These are phyloP conservation scores for Naumovozyma baii DNA, from an alignment of 805 yeast genomes.

Conservation along the genomic window DNA sequence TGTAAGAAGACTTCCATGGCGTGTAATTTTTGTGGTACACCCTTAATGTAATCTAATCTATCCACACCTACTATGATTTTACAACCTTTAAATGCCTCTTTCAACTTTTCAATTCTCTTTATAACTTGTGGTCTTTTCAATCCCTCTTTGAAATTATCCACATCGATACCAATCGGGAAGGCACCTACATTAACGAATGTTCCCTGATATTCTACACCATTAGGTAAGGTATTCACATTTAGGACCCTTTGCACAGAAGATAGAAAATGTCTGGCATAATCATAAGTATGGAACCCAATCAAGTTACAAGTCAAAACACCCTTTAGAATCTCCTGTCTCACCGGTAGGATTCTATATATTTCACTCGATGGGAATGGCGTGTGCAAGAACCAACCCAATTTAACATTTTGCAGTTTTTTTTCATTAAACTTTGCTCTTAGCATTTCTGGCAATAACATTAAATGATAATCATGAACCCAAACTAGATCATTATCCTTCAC, in stretches of 20 bases:
- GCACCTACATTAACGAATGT: constrained; percentile 84
- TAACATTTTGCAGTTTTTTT: constrained; percentile 43
- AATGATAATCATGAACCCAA: constrained; percentile 97
- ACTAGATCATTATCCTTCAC: constrained; percentile 77
- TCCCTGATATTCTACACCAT: constrained; percentile 73
- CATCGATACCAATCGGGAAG: constrained; percentile 98
- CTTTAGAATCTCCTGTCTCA: constrained; percentile 77
- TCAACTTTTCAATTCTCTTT: constrained; percentile 53
- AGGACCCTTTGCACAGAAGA: constrained; percentile 81
- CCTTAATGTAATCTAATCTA: constrained; percentile 91
- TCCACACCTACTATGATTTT: constrained; percentile 95
- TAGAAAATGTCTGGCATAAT: constrained; percentile 91
- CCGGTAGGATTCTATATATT: constrained; percentile 91
- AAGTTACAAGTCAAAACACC: constrained; percentile 93
- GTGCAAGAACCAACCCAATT: constrained; percentile 88
- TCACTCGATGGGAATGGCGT: constrained; percentile 98
- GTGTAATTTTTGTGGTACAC: constrained; percentile 94
- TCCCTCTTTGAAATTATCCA: constrained; percentile 79
- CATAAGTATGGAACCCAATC: constrained; percentile 98
- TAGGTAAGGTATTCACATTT: constrained; percentile 76
- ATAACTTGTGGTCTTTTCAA: constrained; percentile 53
- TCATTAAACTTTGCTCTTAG: constrained; percentile 50
- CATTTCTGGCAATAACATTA: constrained; percentile 90
- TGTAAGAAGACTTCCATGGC: constrained; percentile 88
- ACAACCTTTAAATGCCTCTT: constrained; percentile 57